These are phyloP conservation scores for Chaetomium strumarium DNA, from an alignment of 2,329 filamentous ascomycete genomes.

Conservation along the genomic window DNA sequence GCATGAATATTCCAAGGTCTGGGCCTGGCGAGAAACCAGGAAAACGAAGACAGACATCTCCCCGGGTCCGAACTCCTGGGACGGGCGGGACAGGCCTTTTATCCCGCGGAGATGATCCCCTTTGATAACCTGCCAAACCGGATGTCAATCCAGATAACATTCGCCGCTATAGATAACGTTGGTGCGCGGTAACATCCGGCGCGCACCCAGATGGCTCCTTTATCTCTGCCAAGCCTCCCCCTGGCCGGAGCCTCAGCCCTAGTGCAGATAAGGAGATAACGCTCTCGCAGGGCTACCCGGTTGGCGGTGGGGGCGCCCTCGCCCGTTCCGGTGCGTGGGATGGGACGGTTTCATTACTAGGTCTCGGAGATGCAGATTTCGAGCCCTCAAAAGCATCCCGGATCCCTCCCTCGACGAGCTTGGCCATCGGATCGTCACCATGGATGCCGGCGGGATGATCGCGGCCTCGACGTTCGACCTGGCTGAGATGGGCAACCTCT, in stretches of 20 bases:
- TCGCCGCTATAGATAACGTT: constrained; percentile 1
- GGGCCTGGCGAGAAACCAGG: background rate
- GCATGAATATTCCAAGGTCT: too few species aligned
- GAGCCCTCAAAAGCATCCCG: background rate
- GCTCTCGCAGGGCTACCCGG: background rate
- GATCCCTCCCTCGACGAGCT: background rate
- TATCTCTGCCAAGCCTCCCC: constrained; percentile 15
- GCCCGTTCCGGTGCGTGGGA: background rate
- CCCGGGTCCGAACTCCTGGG: background rate
- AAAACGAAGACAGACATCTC: background rate
- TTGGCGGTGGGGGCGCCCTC: constrained; percentile 11
- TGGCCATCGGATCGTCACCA: background rate
- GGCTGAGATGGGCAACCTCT: background rate
- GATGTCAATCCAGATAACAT: background rate
- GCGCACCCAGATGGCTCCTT: background rate
- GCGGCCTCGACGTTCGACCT: too few species aligned
- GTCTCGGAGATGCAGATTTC: constrained; percentile 4
- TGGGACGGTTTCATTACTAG: background rate
- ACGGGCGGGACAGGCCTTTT: constrained; percentile 1
- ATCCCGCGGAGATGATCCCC: constrained; percentile 8
- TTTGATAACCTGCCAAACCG: constrained; percentile 4
- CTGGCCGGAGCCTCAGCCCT: constrained; percentile 10
- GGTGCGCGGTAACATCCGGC: constrained; percentile 1
- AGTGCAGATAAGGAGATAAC: constrained; percentile 13
- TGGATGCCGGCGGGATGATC: background rate